A percentile compares a stretch with the other conserved stretches of the same genome.
Conservation (phyloP, 1,139 yeast genomes). For the Candida albicans region DNA sequence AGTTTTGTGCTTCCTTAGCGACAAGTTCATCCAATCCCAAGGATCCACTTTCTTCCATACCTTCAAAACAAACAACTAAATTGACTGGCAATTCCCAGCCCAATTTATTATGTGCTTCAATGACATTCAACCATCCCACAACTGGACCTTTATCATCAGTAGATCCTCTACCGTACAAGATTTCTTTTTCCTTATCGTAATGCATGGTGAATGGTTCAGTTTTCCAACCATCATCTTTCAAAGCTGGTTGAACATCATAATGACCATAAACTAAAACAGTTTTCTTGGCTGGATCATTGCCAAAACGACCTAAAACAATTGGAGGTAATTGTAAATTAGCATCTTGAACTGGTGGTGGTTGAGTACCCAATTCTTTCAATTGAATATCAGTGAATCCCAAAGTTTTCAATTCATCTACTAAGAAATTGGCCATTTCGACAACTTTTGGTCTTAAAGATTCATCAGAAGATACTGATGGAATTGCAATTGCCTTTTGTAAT, state of each 20-base stretch:
- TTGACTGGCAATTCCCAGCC: constrained; percentile 92
- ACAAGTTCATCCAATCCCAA: constrained; percentile 85
- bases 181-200: constrained; percentile 55
- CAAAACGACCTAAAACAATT: constrained; percentile 83
- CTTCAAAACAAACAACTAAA: constrained; percentile 90
- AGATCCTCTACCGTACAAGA: constrained; percentile 88
- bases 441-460: constrained; percentile 85
- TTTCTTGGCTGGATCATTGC: constrained; percentile 76
- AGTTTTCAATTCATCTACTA: constrained; percentile 61
- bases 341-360: constrained; percentile 79
- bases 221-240: constrained; percentile 89
- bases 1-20: constrained; percentile 69
- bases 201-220: constrained; percentile 83
- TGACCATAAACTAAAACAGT: constrained; percentile 93
- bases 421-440: constrained; percentile 80
- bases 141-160: constrained; percentile 99
- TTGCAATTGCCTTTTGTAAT: constrained; percentile 79
- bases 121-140: constrained; percentile 90
- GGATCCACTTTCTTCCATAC: constrained; percentile 99
- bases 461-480: constrained; percentile 93
- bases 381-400: constrained; percentile 84
- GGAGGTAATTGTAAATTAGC: constrained; percentile 81
- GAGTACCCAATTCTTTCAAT: constrained; percentile 78
- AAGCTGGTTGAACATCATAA: constrained; percentile 98
- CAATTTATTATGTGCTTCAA: constrained; percentile 85